A percentile compares a stretch with the other conserved stretches of the same genome.
phyloP scores from a whole-genome alignment of 805 yeast genomes.

The Clavispora santaluciae region DNA sequence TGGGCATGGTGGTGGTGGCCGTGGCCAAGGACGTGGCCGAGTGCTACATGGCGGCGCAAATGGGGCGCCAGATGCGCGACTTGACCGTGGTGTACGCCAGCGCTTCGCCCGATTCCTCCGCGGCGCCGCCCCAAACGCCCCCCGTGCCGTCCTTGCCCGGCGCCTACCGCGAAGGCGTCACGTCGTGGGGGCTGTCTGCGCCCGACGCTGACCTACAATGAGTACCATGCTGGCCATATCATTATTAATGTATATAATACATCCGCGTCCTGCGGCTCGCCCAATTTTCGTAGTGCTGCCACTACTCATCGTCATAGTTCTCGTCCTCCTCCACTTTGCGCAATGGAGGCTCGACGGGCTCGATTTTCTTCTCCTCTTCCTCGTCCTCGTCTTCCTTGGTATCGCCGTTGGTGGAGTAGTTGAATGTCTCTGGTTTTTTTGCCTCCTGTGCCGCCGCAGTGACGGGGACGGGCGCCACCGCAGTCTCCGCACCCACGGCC shows the following conservation, averaged over 20 bases:
- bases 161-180: slow-evolving; percentile 4
- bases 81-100: slow-evolving; percentile 17
- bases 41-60: slow-evolving; percentile 24
- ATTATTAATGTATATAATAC: not conserved
- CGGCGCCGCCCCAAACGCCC: not conserved
- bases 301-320: slow-evolving; percentile 40
- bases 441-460: not conserved
- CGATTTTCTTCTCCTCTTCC: slow-evolving; percentile 22
- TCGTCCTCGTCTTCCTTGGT: slow-evolving; percentile 23
- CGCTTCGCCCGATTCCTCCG: not conserved
- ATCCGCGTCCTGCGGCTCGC: slow-evolving; percentile 1
- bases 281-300: not conserved
- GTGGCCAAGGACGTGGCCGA: slow-evolving; percentile 30
- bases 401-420: slow-evolving; percentile 7
- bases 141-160: slow-evolving; percentile 6
- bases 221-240: not conserved
- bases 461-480: not conserved
- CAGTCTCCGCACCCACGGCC: slow-evolving; percentile 2
- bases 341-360: slow-evolving; percentile 40
- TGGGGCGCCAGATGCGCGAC: slow-evolving; percentile 26
- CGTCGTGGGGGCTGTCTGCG: too few relatives aligned
- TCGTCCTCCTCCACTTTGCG: slow-evolving; percentile 44
- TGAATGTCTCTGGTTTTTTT: slow-evolving; percentile 8
- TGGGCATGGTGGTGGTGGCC: slow-evolving; percentile 30
- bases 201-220: too few relatives aligned